Conservation (phyloP, 2,329 filamentous ascomycete species). For the Plectosphaerella sp. region DNA sequence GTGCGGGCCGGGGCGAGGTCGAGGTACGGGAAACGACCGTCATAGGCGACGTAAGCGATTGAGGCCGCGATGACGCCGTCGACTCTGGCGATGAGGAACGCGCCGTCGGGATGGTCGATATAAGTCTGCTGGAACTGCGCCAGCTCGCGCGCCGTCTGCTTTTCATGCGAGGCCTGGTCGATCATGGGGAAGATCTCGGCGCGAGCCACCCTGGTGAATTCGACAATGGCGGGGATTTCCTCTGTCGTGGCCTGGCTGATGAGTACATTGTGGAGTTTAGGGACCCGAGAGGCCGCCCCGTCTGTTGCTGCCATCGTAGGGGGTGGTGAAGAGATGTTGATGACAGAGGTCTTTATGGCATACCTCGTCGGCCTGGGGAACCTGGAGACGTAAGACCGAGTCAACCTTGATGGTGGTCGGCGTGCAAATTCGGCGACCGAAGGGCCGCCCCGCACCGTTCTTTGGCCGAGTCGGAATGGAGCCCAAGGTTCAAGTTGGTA, state of each 20-base stretch:
- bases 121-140: conserved; percentile 15
- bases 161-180: conserved; percentile 10
- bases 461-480: no score
- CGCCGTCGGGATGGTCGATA: conserved; percentile 14
- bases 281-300: no score
- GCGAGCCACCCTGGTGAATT: conserved; percentile 17
- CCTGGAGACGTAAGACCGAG: no score
- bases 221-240: conserved; percentile 16
- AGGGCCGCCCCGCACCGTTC: no score
- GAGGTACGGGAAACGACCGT: conserved; percentile 18
- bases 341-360: no score
- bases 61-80: conserved; percentile 16
- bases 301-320: no score
- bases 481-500: no score
- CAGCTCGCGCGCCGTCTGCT: conserved; percentile 13
- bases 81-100: conserved; percentile 13
- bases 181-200: conserved; percentile 21
- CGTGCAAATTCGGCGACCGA: no score
- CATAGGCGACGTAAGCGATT: conserved; percentile 18
- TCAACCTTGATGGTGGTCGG: no score
- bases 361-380: no score
- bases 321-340: no score
- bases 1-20: conserved; percentile 9
- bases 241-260: conserved; percentile 12
- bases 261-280: no score